Evolutionary conservation across 345 rosid species (phyloP).

Genomic region (Salix dunnii): DNA sequence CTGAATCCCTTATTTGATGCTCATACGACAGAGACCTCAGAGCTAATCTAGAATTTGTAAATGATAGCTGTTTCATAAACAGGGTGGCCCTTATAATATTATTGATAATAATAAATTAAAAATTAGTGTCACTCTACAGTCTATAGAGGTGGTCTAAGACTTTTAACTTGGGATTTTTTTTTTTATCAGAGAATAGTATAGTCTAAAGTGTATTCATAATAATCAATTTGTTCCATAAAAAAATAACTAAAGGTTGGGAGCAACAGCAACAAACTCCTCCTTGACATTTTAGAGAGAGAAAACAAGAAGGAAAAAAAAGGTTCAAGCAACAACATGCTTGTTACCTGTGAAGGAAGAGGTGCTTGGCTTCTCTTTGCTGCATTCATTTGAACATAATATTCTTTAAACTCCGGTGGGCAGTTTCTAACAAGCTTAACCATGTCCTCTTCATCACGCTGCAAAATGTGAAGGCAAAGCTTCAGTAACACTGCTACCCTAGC

Average conservation of each 20-base stretch:
- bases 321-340: not conserved
- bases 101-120: too few species aligned
- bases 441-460: slow-evolving; percentile 90
- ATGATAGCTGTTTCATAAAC: not conserved
- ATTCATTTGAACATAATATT: slow-evolving; percentile 91
- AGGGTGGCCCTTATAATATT: not conserved
- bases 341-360: slow-evolving; percentile 85
- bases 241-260: too few species aligned
- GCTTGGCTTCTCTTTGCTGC: slow-evolving; percentile 92
- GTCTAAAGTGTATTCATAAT: too few species aligned
- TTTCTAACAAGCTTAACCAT: slow-evolving; percentile 69
- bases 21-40: not conserved
- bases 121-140: too few species aligned
- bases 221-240: too few species aligned
- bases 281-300: not conserved
- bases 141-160: too few species aligned
- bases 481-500: not conserved
- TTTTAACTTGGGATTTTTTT: too few species aligned
- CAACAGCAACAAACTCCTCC: not conserved
- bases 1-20: not conserved
- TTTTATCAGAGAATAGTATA: too few species aligned
- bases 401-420: slow-evolving; percentile 75
- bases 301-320: not conserved
- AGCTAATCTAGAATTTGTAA: not conserved
- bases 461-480: slow-evolving; percentile 9